Percentiles rank a stretch among this genome's conserved stretches.
Evolutionary conservation across 176 grass and related monocot genomes (phyloP).

Genomic region (Eragrostis nindensis): DNA sequence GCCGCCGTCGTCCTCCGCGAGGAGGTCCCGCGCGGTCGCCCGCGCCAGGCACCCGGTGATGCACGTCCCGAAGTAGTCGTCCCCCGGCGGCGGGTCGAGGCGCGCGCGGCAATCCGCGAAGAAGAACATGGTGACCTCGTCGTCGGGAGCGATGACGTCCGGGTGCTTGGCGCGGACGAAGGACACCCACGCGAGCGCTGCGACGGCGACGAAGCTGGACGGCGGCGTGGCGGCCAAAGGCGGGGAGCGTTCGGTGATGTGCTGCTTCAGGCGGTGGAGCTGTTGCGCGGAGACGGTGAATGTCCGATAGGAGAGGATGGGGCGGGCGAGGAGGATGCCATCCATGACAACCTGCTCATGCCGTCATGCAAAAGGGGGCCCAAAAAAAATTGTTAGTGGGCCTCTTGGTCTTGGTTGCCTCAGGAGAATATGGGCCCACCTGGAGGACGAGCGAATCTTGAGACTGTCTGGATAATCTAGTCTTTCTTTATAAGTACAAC

Average conservation of each 20-base stretch:
- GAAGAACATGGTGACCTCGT: conserved; percentile 50
- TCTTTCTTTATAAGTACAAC: too few species aligned
- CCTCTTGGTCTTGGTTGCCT: too few species aligned
- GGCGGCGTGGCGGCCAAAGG: too few species aligned
- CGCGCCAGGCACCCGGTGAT: conserved; percentile 19
- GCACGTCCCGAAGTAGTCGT: conserved; percentile 54
- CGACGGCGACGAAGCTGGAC: conserved; percentile 48
- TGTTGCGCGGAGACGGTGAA: not conserved
- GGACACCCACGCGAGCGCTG: conserved; percentile 37
- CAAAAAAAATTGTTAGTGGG: too few species aligned
- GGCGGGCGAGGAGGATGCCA: too few species aligned
- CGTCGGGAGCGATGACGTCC: not conserved
- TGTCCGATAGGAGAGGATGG: conserved; percentile 27
- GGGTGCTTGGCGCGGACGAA: conserved; percentile 34
- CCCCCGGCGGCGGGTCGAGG: conserved; percentile 35
- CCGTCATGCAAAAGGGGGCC: too few species aligned
- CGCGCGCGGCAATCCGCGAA: conserved; percentile 48
- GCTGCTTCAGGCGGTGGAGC: conserved; percentile 46
- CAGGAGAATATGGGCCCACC: too few species aligned
- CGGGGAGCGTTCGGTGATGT: not conserved
- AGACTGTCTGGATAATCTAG: too few species aligned
- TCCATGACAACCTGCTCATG: too few species aligned
- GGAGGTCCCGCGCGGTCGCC: conserved; percentile 19
- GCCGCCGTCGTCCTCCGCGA: not conserved
- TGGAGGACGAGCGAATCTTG: too few species aligned